Evolutionary conservation across 176 grass and related monocot genomes (phyloP), one percentile per base, ranked within the genome.

Genomic region (Eleusine coracana): DNA sequence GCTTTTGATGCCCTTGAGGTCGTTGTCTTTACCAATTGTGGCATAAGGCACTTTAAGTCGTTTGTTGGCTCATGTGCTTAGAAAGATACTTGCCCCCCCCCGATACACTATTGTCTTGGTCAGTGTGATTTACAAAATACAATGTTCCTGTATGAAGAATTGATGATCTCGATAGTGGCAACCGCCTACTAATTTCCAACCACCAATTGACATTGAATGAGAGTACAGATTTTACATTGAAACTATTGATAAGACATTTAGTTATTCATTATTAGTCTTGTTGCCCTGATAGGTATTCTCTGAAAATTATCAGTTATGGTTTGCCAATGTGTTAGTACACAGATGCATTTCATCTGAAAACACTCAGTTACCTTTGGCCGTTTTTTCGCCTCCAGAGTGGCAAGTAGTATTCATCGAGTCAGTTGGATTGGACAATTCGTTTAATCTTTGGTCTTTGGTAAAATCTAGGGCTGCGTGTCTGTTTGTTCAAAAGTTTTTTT

Each of bases 91-190:
- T 51, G 25, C 16, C 3, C 4, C 16, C 3, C 4, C 42, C 38
- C 12, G 70, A 44, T 64, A 63, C 42, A 25, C 60, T 38, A 7
- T 79, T 79, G 16, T 63, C 14, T 28, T 17, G 49, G 8, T 62
- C 18, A 25, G 60, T 71, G 11, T 69, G 39, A 62, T 37, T 78
- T 71, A 25, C 45, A 20, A 50, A 61, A 73, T 23, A n/a, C 12
- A 54, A n/a, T 74, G 34, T 37, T 46, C 65, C 15, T 77, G 21
- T 55, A 37, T 77, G 45, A 85, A 54, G 55, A 85, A 55, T 65
- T 65, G 17, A 86, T 68, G 50, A 50, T 41, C 65, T 15, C 50
- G 66, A 28, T 71, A 54, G 34, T 89, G 40, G 13, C 27, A 71
- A 55, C 65, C 62, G 45, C 65, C 59, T 66, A 48, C 49, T 68